Percentiles rank a stretch among this genome's conserved stretches.
Conservation (phyloP, 2,329 filamentous ascomycete species). For the Arthrobotrys pseudoclavata region DNA sequence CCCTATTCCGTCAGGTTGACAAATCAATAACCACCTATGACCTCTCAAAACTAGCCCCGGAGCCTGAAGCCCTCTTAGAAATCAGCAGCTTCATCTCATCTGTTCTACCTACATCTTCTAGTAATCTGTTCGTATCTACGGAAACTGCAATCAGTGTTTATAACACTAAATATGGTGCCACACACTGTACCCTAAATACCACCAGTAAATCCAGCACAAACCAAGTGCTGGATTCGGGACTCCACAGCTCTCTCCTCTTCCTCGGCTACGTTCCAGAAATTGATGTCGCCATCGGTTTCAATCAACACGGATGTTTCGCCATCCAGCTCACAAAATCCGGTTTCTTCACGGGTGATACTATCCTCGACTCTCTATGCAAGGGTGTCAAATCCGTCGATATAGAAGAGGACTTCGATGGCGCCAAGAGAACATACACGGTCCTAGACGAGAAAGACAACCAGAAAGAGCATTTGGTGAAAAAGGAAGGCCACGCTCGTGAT, state of each 20-base stretch:
- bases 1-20: slow-evolving; percentile 39
- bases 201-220: slow-evolving; percentile 34
- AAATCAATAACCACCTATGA: slow-evolving; percentile 50
- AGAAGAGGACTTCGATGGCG: slow-evolving; percentile 32
- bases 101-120: slow-evolving; percentile 52
- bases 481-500: slow-evolving; percentile 38
- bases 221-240: slow-evolving; percentile 28
- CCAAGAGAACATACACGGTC: slow-evolving; percentile 38
- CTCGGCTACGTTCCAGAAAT: slow-evolving; percentile 52
- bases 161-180: slow-evolving; percentile 59
- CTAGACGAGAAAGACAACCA: slow-evolving; percentile 21
- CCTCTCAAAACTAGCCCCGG: slow-evolving; percentile 52
- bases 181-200: slow-evolving; percentile 40
- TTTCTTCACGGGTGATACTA: slow-evolving; percentile 52
- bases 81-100: slow-evolving; percentile 43
- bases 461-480: slow-evolving; percentile 19
- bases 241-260: slow-evolving; percentile 49
- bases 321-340: slow-evolving; percentile 57
- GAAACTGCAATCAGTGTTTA: slow-evolving; percentile 50
- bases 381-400: slow-evolving; percentile 48
- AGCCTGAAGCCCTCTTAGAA: slow-evolving; percentile 45
- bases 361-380: slow-evolving; percentile 57
- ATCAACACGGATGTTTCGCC: slow-evolving; percentile 50
- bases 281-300: slow-evolving; percentile 58
- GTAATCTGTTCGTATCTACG: slow-evolving; percentile 52